phyloP scores from a whole-genome alignment of 2,329 filamentous ascomycete genomes.

The Corynespora cassiicola region DNA sequence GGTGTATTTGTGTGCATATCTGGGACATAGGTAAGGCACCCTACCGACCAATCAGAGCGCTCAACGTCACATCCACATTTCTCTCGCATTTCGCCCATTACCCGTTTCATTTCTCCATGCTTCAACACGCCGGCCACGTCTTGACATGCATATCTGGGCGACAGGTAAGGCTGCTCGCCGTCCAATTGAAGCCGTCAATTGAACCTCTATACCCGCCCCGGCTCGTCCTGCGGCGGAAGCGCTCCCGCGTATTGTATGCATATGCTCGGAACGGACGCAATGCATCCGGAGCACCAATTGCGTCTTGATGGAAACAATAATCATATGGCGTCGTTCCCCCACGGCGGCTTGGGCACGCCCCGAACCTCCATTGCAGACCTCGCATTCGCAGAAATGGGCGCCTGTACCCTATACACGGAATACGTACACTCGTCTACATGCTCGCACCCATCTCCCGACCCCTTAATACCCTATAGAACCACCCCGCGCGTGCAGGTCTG shows the following conservation, averaged over 20 bases:
- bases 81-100: conserved; percentile 23
- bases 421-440: conserved; percentile 8
- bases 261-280: conserved; percentile 25
- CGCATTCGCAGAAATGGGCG: conserved; percentile 5
- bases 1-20: conserved; percentile 38
- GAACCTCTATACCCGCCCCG: conserved; percentile 22
- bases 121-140: conserved; percentile 24
- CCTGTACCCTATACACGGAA: conserved; percentile 15
- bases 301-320: not conserved
- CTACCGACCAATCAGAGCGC: conserved; percentile 35
- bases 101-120: conserved; percentile 27
- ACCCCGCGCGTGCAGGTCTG: no score
- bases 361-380: no score
- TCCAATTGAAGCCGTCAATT: conserved; percentile 22
- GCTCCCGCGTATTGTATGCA: conserved; percentile 37
- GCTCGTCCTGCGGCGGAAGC: conserved; percentile 30
- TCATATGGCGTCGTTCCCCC: conserved; percentile 1
- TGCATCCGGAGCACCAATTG: conserved; percentile 25
- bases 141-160: conserved; percentile 18
- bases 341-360: conserved; percentile 1
- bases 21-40: conserved; percentile 38
- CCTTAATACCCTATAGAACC: no score
- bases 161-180: conserved; percentile 19
- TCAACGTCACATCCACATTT: conserved; percentile 25
- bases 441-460: conserved; percentile 7